phyloP scores from a whole-genome alignment of 106 monocot species.

The Dendrobium officinale region DNA sequence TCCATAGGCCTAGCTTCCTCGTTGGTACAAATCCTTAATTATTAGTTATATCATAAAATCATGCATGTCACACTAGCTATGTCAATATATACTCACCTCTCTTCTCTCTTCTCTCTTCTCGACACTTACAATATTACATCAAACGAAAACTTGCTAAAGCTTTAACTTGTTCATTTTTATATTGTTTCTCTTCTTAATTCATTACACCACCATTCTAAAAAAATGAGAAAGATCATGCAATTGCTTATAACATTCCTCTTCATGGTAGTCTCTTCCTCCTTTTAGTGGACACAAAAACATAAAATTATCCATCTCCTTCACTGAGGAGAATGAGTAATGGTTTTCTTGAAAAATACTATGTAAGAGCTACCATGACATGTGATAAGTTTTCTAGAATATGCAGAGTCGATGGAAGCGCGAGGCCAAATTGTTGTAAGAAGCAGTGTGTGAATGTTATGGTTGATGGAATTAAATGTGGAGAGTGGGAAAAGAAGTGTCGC shows the following conservation, averaged over 20 bases:
- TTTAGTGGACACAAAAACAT: not conserved
- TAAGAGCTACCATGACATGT: constrained; percentile 25
- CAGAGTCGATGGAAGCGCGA: constrained; percentile 16
- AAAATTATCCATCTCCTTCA: not conserved
- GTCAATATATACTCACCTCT: not conserved
- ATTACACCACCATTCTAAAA: not conserved
- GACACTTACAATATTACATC: not conserved
- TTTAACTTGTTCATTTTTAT: no score
- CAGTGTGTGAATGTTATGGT: constrained; percentile 26
- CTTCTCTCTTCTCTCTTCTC: not conserved
- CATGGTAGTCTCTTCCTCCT: not conserved
- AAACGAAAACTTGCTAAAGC: not conserved
- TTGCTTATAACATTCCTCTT: not conserved
- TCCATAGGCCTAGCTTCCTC: not conserved
- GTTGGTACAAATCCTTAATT: no score
- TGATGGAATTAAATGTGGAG: constrained; percentile 35
- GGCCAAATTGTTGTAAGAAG: constrained; percentile 35
- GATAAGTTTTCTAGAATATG: constrained; percentile 25
- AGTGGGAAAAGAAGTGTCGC: constrained; percentile 31
- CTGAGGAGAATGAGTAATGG: not conserved
- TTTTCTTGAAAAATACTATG: constrained; percentile 14
- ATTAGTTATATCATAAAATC: no score
- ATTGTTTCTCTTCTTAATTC: not conserved
- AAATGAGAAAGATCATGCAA: not conserved
- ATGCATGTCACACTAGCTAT: not conserved